phyloP scores from a whole-genome alignment of 176 grass and related monocot genomes.

The Oryza australiensis region DNA sequence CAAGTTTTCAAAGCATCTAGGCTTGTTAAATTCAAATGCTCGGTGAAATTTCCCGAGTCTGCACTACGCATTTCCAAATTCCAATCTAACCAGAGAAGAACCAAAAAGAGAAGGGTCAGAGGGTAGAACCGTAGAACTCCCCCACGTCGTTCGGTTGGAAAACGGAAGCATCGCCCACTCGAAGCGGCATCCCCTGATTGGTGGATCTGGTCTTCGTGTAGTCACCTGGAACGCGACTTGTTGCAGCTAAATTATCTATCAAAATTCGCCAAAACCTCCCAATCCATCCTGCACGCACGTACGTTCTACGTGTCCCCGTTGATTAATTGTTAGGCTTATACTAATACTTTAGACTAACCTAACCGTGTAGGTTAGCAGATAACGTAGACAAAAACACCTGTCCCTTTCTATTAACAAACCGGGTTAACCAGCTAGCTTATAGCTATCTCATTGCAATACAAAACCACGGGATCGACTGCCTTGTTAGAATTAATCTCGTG shows the following conservation, averaged over 20 bases:
- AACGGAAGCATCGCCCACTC: slow-evolving; percentile 11
- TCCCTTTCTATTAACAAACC: not conserved
- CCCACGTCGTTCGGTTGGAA: slow-evolving; percentile 40
- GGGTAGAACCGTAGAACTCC: not conserved
- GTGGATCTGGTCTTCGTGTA: slow-evolving; percentile 71
- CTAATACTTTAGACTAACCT: not conserved
- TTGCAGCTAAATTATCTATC: not conserved
- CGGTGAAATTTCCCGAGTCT: not conserved
- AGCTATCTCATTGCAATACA: not conserved
- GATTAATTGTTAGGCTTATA: not conserved
- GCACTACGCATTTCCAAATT: not conserved
- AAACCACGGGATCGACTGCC: not conserved
- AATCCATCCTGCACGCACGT: not conserved
- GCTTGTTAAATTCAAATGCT: not conserved
- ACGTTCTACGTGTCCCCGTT: not conserved
- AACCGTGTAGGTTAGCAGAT: not conserved
- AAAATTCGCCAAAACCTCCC: not conserved
- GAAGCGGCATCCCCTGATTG: slow-evolving; percentile 36
- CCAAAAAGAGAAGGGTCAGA: not conserved
- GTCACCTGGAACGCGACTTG: slow-evolving; percentile 45
- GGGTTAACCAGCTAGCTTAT: not conserved
- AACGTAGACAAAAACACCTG: not conserved
- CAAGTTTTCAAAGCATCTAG: not conserved
- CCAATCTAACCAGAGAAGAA: not conserved
- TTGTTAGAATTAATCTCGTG: not conserved